These are phyloP conservation scores for Lachancea thermotolerans DNA, from an alignment of 805 yeast genomes.

Conservation along the genomic window DNA sequence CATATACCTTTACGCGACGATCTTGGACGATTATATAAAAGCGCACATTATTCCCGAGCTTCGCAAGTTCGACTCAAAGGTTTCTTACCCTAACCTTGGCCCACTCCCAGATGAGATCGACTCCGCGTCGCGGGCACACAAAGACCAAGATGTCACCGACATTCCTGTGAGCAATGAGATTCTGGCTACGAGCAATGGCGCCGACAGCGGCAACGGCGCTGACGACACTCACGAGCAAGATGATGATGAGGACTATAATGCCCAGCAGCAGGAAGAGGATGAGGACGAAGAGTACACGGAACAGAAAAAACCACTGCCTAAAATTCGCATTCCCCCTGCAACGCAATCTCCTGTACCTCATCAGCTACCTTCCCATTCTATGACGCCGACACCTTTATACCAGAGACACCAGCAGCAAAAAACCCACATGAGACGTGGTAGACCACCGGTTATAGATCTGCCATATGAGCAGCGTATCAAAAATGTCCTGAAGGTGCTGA, in stretches of 20 bases:
- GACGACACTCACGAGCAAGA: constrained; percentile 12
- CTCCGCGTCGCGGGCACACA: constrained; percentile 3
- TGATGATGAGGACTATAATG: constrained; percentile 12
- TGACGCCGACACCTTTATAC: constrained; percentile 21
- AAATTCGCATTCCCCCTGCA: constrained; percentile 8
- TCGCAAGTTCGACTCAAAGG: constrained; percentile 29
- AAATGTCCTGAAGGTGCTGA: constrained; percentile 71
- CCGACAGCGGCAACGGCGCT: background rate
- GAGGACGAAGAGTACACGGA: constrained; percentile 11
- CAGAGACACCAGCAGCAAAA: constrained; percentile 21
- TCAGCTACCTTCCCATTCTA: constrained; percentile 14
- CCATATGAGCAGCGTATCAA: constrained; percentile 84
- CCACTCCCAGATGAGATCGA: constrained; percentile 49
- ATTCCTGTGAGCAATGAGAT: constrained; percentile 1
- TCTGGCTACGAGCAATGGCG: constrained; percentile 9
- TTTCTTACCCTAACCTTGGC: constrained; percentile 49
- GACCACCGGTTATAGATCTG: constrained; percentile 32
- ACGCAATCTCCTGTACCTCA: constrained; percentile 7
- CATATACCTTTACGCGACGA: constrained; percentile 62
- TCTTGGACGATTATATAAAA: constrained; percentile 36
- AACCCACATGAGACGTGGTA: constrained; percentile 30
- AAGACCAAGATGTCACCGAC: constrained; percentile 6
- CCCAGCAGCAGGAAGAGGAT: constrained; percentile 10
- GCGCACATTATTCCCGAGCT: constrained; percentile 33
- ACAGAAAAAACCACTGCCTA: constrained; percentile 10